Conservation (phyloP, 2,329 filamentous ascomycete genomes). For the Pestalotiopsis fici region DNA sequence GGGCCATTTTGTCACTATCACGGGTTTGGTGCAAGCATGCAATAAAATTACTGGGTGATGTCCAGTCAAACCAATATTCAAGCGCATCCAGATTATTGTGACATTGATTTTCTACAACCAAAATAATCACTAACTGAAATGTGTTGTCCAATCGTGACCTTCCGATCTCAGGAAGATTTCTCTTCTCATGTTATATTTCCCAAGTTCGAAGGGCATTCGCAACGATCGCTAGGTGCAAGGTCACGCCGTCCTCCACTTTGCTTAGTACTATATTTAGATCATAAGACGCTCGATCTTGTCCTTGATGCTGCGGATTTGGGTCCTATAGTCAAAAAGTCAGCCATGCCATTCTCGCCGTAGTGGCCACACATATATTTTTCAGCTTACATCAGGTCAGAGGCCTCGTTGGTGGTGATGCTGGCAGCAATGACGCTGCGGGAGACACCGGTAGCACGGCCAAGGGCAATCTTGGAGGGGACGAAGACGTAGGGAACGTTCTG, state of each 20-base stretch:
- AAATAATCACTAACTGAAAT: neutral
- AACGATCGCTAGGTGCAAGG: neutral
- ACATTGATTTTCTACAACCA: neutral
- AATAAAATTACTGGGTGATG: no score
- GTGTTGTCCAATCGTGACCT: neutral
- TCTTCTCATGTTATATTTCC: neutral
- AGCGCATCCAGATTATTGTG: neutral
- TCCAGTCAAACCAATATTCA: neutral
- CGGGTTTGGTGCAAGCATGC: no score
- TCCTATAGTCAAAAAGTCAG: slow-evolving; percentile 35
- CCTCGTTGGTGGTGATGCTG: slow-evolving; percentile 86
- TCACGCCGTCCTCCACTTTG: neutral
- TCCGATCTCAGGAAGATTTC: neutral
- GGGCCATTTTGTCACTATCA: neutral
- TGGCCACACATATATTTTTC: neutral
- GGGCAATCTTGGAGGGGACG: slow-evolving; percentile 68
- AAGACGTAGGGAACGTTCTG: slow-evolving; percentile 68
- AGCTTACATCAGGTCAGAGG: slow-evolving; percentile 67
- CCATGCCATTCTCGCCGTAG: neutral
- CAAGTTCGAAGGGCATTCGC: neutral
- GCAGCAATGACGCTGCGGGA: slow-evolving; percentile 73
- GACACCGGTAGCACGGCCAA: slow-evolving; percentile 89
- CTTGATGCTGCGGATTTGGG: slow-evolving; percentile 85
- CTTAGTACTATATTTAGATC: slow-evolving; percentile 61
- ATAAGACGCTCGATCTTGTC: slow-evolving; percentile 95